A percentile compares a stretch with the other conserved stretches of the same genome.
These are phyloP conservation scores for Alliaria petiolata DNA, from an alignment of 345 rosid species.

Conservation along the genomic window DNA sequence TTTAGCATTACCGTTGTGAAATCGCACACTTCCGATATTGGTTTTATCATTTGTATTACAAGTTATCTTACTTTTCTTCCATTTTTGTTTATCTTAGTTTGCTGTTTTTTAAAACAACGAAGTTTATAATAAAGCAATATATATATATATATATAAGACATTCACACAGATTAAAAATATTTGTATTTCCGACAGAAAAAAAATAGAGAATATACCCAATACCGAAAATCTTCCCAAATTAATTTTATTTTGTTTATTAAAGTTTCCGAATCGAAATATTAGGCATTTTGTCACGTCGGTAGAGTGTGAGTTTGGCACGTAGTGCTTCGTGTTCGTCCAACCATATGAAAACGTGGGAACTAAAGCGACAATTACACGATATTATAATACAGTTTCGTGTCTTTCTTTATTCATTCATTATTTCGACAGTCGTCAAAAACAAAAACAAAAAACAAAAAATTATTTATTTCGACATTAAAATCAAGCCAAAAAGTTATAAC, in stretches of 20 bases:
- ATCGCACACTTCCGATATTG: too few relatives aligned
- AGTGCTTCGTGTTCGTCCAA: conserved; percentile 27
- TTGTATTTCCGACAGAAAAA: not conserved
- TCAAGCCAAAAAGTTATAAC: not conserved
- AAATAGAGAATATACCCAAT: not conserved
- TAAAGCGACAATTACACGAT: not conserved
- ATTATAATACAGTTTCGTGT: not conserved
- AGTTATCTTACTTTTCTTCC: too few relatives aligned
- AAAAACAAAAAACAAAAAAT: too few relatives aligned
- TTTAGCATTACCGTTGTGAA: too few relatives aligned
- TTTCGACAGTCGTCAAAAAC: too few relatives aligned
- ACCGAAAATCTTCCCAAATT: not conserved
- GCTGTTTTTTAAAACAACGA: too few relatives aligned
- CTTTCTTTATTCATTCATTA: not conserved
- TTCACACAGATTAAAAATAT: too few relatives aligned
- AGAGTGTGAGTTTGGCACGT: conserved; percentile 24
- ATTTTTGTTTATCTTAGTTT: too few relatives aligned
- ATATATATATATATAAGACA: too few relatives aligned
- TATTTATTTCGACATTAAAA: not conserved
- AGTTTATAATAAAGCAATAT: too few relatives aligned
- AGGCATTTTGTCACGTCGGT: conserved; percentile 4
- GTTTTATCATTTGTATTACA: too few relatives aligned
- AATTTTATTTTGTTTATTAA: not conserved
- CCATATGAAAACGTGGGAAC: conserved; percentile 17
- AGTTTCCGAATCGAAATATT: not conserved